phyloP scores from a whole-genome alignment of 2,329 filamentous ascomycete genomes.

The Clarireedia sp. region DNA sequence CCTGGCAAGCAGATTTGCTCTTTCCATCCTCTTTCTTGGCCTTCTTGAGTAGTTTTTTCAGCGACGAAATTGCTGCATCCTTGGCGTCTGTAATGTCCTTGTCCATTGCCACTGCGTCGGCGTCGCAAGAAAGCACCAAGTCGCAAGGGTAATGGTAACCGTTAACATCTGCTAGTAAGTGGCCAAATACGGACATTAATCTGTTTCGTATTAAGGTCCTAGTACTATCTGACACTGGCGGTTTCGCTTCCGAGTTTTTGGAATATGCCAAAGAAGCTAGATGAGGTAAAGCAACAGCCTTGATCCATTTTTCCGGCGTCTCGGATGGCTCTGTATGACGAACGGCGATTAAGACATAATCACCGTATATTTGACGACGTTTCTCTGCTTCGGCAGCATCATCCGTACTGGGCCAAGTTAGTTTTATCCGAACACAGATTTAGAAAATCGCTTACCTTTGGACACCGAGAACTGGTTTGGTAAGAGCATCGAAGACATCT shows the following conservation, averaged over 20 bases:
- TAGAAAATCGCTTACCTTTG: conserved; percentile 26
- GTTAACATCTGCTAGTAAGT: conserved; percentile 45
- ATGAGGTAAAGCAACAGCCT: conserved; percentile 19
- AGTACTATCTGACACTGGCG: conserved; percentile 43
- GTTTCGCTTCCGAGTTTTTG: conserved; percentile 35
- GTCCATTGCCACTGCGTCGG: conserved; percentile 44
- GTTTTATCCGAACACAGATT: neutral
- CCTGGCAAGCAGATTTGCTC: conserved; percentile 37
- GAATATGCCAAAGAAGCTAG: conserved; percentile 49
- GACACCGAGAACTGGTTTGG: conserved; percentile 34
- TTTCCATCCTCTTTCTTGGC: conserved; percentile 29
- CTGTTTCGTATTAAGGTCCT: conserved; percentile 47
- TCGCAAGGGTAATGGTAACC: conserved; percentile 38
- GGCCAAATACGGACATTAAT: conserved; percentile 51
- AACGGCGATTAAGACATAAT: conserved; percentile 27
- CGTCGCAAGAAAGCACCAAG: conserved; percentile 19
- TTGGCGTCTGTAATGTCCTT: conserved; percentile 46
- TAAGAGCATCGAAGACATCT: conserved; percentile 41
- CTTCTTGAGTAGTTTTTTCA: conserved; percentile 45
- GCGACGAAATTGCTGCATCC: conserved; percentile 42
- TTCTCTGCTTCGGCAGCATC: conserved; percentile 23
- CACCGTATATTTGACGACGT: conserved; percentile 27
- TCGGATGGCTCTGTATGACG: conserved; percentile 21
- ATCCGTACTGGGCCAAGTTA: conserved; percentile 11
- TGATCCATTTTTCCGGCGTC: conserved; percentile 19